Conservation (phyloP, 2,329 filamentous ascomycete genomes). For the Aureobasidium sp. region DNA sequence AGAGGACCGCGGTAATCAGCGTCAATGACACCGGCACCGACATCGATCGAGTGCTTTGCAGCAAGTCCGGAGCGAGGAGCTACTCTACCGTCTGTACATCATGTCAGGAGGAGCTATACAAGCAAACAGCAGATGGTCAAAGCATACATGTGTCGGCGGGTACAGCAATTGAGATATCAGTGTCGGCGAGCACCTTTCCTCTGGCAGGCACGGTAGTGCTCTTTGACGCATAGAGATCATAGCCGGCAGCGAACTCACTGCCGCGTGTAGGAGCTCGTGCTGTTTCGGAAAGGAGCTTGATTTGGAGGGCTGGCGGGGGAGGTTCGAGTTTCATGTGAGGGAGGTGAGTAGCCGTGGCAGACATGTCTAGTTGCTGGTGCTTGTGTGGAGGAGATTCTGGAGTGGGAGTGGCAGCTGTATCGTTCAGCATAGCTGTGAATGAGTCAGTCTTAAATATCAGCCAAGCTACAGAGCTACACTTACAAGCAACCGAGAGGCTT, state of each 20-base stretch:
- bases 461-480: conserved; percentile 10
- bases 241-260: conserved; percentile 82
- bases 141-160: conserved; percentile 79
- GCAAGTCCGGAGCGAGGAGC: conserved; percentile 88
- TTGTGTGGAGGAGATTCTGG: conserved; percentile 18
- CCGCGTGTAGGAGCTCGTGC: conserved; percentile 82
- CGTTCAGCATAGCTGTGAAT: conserved; percentile 28
- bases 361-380: conserved; percentile 15
- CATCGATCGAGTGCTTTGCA: conserved; percentile 91
- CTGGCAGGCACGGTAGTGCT: conserved; percentile 68
- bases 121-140: background rate
- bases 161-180: conserved; percentile 83
- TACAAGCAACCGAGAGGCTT: conserved; percentile 28
- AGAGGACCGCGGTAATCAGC: conserved; percentile 93
- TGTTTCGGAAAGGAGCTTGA: conserved; percentile 78
- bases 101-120: background rate
- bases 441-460: background rate
- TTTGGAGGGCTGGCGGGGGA: conserved; percentile 56
- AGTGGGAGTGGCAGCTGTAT: conserved; percentile 25
- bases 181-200: conserved; percentile 80
- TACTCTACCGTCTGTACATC: conserved; percentile 65
- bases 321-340: conserved; percentile 26
- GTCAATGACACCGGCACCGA: conserved; percentile 92
- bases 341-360: conserved; percentile 16
- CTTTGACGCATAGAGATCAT: conserved; percentile 76